Evolutionary conservation across 2,329 filamentous ascomycete species (phyloP).

Genomic region (Phyllosticta citrichinensis): DNA sequence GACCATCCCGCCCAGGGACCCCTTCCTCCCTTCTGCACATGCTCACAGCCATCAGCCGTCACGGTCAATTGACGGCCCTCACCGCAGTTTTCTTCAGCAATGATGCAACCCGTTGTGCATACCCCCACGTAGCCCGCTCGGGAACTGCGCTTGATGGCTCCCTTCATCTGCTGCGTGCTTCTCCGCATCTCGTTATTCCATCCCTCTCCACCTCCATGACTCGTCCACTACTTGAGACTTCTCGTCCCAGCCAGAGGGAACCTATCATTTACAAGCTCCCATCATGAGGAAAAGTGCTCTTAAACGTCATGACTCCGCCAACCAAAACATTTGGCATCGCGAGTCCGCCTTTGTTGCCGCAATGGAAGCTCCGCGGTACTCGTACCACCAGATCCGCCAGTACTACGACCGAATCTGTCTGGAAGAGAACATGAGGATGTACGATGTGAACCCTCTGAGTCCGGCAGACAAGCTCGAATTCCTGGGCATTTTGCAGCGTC

Average conservation of each 20-base stretch:
- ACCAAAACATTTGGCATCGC: background rate
- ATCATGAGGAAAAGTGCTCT: conserved; percentile 1
- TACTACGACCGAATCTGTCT: conserved; percentile 28
- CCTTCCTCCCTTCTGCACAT: background rate
- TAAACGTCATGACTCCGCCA: conserved; percentile 2
- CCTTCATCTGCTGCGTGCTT: background rate
- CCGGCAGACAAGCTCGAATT: conserved; percentile 20
- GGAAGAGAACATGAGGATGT: conserved; percentile 17
- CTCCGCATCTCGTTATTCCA: background rate
- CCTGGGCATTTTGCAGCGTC: conserved; percentile 22
- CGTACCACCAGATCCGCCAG: conserved; percentile 20
- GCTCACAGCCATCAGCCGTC: background rate
- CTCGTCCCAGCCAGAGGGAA: background rate
- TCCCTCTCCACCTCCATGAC: background rate
- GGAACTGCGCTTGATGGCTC: background rate
- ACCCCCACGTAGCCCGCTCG: background rate
- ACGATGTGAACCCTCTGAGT: conserved; percentile 17
- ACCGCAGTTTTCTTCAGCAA: background rate
- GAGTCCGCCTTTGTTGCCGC: background rate
- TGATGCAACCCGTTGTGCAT: background rate
- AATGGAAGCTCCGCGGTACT: conserved; percentile 12
- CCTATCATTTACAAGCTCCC: background rate
- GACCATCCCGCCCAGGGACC: background rate
- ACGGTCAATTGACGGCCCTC: background rate
- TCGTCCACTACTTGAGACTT: background rate